Evolutionary conservation across 2,329 filamentous ascomycete genomes (phyloP).

Genomic region (Fusarium chaquense): DNA sequence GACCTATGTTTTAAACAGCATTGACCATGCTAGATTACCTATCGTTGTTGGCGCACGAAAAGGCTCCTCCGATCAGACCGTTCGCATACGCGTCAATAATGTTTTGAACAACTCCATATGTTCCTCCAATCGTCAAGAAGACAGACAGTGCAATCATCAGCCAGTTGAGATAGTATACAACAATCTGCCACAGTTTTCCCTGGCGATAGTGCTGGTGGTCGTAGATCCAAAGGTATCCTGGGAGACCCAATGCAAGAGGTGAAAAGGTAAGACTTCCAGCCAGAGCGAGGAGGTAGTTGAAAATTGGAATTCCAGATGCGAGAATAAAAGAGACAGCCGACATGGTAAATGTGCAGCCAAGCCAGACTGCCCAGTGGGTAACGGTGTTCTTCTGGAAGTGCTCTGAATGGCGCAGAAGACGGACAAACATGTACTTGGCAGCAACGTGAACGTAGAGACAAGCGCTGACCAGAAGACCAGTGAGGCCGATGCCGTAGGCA

Average conservation of each 20-base stretch:
- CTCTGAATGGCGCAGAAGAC: constrained; percentile 52
- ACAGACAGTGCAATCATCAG: constrained; percentile 17
- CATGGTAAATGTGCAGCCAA: constrained; percentile 48
- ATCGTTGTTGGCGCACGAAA: constrained; percentile 24
- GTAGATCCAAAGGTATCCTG: constrained; percentile 44
- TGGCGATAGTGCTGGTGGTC: constrained; percentile 28
- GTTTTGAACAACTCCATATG: constrained; percentile 25
- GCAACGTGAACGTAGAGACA: constrained; percentile 55
- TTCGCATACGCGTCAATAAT: constrained; percentile 23
- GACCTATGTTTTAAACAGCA: neutral
- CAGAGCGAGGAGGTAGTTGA: constrained; percentile 52
- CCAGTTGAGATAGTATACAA: constrained; percentile 25
- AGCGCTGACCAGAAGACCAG: constrained; percentile 48
- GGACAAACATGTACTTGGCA: constrained; percentile 57
- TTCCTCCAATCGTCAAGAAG: constrained; percentile 21
- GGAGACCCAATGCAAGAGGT: constrained; percentile 48
- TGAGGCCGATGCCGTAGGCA: constrained; percentile 50
- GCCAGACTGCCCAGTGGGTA: constrained; percentile 54
- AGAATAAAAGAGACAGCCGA: constrained; percentile 39
- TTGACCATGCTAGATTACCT: constrained; percentile 1
- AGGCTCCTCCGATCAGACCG: constrained; percentile 22
- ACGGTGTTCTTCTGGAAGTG: constrained; percentile 54
- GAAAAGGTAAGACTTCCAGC: constrained; percentile 50
- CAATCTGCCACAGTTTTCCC: constrained; percentile 9
- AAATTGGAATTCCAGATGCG: constrained; percentile 44